A percentile compares a stretch with the other conserved stretches of the same genome.
phyloP scores from a whole-genome alignment of 176 grass and related monocot species.

The Leersia perrieri region DNA sequence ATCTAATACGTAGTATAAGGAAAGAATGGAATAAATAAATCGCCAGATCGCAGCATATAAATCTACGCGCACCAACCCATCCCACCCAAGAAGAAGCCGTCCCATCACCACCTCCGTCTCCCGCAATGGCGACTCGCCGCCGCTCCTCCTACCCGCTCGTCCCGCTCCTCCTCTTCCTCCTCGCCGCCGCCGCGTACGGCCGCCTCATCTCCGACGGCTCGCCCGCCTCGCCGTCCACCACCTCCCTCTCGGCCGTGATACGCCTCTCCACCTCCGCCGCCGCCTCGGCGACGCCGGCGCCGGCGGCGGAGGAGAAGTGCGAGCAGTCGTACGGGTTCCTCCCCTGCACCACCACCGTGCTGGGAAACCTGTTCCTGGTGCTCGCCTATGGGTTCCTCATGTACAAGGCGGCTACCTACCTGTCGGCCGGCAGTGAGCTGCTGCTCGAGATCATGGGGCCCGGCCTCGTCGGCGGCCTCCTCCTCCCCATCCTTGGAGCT shows the following conservation, averaged over 20 bases:
- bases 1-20: not conserved
- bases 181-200: conserved; percentile 44
- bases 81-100: not conserved
- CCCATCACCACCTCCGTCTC: not conserved
- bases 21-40: not conserved
- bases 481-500: conserved; percentile 93
- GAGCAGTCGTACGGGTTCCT: conserved; percentile 87
- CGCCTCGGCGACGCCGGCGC: not conserved
- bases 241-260: conserved; percentile 19
- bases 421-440: conserved; percentile 84
- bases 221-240: not conserved
- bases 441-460: conserved; percentile 91
- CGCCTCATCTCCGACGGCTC: conserved; percentile 57
- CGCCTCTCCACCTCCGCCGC: conserved; percentile 40
- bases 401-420: conserved; percentile 83
- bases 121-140: conserved; percentile 47
- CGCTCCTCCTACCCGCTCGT: conserved; percentile 43
- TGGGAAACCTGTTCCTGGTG: conserved; percentile 83
- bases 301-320: conserved; percentile 44
- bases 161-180: conserved; percentile 48
- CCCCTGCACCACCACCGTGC: conserved; percentile 83
- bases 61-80: conserved; percentile 11
- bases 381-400: conserved; percentile 84
- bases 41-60: conserved; percentile 21
- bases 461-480: conserved; percentile 87